phyloP scores from a whole-genome alignment of 176 grass and related monocot genomes.

The Oryza punctata region DNA sequence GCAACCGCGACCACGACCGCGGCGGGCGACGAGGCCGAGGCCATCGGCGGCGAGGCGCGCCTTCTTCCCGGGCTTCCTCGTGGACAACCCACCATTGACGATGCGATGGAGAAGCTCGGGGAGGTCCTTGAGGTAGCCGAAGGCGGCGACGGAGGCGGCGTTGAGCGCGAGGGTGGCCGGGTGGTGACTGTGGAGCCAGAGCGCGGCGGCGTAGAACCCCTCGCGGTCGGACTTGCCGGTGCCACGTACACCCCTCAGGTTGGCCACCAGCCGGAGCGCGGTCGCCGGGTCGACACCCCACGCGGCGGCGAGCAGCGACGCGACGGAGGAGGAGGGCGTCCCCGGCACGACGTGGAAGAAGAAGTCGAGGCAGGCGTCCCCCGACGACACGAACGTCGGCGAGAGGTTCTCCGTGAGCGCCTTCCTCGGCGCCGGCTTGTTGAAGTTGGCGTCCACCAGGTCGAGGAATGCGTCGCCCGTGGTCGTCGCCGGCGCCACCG shows the following conservation, averaged over 20 bases:
- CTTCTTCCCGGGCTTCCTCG: conserved; percentile 53
- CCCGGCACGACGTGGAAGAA: conserved; percentile 79
- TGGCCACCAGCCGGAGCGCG: conserved; percentile 66
- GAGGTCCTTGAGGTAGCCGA: conserved; percentile 95
- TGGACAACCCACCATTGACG: conserved; percentile 50
- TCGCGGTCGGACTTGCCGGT: conserved; percentile 81
- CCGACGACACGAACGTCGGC: conserved; percentile 64
- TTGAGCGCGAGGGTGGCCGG: conserved; percentile 77
- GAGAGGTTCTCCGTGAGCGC: conserved; percentile 62
- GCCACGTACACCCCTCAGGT: conserved; percentile 76
- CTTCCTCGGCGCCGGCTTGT: conserved; percentile 27
- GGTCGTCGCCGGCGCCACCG: neutral
- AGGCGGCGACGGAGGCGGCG: conserved; percentile 43
- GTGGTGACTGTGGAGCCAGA: conserved; percentile 75
- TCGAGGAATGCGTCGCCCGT: conserved; percentile 31
- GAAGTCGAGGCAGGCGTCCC: conserved; percentile 84
- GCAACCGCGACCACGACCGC: no score
- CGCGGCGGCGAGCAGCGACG: conserved; percentile 45
- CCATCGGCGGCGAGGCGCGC: conserved; percentile 15
- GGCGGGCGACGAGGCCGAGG: neutral
- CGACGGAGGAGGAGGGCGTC: conserved; percentile 28
- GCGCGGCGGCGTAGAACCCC: conserved; percentile 74
- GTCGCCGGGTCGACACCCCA: conserved; percentile 52
- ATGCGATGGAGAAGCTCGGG: conserved; percentile 87
- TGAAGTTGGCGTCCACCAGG: conserved; percentile 27